phyloP scores from a whole-genome alignment of 192 early-diverging fungal genomes.

The Thamnidium elegans region DNA sequence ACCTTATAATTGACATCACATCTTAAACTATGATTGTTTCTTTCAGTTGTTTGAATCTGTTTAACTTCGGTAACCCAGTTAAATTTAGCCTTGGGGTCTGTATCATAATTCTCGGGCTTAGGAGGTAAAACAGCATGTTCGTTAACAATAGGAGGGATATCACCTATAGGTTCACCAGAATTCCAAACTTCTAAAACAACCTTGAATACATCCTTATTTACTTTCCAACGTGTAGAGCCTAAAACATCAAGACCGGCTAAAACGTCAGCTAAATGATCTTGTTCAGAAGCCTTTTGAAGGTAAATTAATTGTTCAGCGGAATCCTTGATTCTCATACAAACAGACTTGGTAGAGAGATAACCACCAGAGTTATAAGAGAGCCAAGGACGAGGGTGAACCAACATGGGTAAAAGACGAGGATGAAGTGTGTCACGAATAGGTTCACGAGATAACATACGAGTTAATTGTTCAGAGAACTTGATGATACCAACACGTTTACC shows the following conservation, averaged over 20 bases:
- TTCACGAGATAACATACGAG: constrained; percentile 63
- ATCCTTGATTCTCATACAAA: constrained; percentile 75
- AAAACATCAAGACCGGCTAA: constrained; percentile 83
- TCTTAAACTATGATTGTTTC: constrained; percentile 81
- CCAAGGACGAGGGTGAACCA: constrained; percentile 91
- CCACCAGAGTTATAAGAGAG: constrained; percentile 81
- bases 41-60: constrained; percentile 56
- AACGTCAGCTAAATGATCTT: constrained; percentile 62
- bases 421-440: constrained; percentile 57
- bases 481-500: constrained; percentile 77
- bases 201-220: constrained; percentile 82
- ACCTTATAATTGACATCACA: constrained; percentile 95
- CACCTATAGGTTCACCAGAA: constrained; percentile 66
- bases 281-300: constrained; percentile 74
- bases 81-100: constrained; percentile 49
- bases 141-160: constrained; percentile 63
- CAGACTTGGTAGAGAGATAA: constrained; percentile 69
- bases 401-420: constrained; percentile 88
- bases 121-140: constrained; percentile 44
- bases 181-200: constrained; percentile 88
- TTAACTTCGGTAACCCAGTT: constrained; percentile 56
- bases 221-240: constrained; percentile 81
- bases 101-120: constrained; percentile 65
- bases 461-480: constrained; percentile 59
- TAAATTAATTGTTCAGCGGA: constrained; percentile 74